Percentiles rank a stretch among this genome's conserved stretches.
phyloP scores from a whole-genome alignment of 2,329 filamentous ascomycete genomes.

The Gaeumannomyces tritici region DNA sequence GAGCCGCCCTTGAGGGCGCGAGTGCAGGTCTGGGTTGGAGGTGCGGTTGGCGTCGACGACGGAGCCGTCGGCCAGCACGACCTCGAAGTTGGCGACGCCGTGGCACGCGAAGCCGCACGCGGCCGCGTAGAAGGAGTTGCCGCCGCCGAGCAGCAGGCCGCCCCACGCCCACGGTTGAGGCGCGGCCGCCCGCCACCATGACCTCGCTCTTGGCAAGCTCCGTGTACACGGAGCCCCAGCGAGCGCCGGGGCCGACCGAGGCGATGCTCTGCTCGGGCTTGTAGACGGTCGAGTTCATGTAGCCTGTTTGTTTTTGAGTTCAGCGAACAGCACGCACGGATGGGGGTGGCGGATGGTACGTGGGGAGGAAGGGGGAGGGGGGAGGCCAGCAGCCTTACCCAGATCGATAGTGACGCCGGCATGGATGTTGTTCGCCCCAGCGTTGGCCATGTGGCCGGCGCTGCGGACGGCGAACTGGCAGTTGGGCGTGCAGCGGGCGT shows the following conservation, averaged over 20 bases:
- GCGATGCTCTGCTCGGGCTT: conserved; percentile 18
- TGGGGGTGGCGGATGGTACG: too few species aligned
- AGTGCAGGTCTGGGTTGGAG: conserved; percentile 9
- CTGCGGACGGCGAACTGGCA: conserved; percentile 27
- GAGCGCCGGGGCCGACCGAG: conserved; percentile 22
- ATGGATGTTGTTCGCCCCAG: conserved; percentile 23
- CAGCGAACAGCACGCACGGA: too few species aligned
- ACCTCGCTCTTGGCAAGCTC: conserved; percentile 18
- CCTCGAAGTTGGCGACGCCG: conserved; percentile 26
- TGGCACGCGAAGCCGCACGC: conserved; percentile 28
- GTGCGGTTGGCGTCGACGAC: conserved; percentile 17
- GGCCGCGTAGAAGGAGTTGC: conserved; percentile 16
- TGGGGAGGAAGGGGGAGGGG: too few species aligned
- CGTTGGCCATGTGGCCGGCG: conserved; percentile 25
- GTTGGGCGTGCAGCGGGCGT: neutral
- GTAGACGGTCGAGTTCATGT: conserved; percentile 19
- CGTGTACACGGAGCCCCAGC: conserved; percentile 27
- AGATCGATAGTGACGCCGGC: conserved; percentile 26
- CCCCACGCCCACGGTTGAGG: conserved; percentile 17
- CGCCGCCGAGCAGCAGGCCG: conserved; percentile 17
- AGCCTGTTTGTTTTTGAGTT: conserved; percentile 12
- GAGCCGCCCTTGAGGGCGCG: conserved; percentile 31
- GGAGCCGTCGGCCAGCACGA: conserved; percentile 30
- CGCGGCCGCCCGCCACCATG: conserved; percentile 15
- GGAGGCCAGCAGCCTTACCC: too few species aligned